A percentile compares a stretch with the other conserved stretches of the same genome.
These are phyloP conservation scores for Ustilago bromivora DNA, from an alignment of 1,284 basidiomycete genomes.

Conservation along the genomic window DNA sequence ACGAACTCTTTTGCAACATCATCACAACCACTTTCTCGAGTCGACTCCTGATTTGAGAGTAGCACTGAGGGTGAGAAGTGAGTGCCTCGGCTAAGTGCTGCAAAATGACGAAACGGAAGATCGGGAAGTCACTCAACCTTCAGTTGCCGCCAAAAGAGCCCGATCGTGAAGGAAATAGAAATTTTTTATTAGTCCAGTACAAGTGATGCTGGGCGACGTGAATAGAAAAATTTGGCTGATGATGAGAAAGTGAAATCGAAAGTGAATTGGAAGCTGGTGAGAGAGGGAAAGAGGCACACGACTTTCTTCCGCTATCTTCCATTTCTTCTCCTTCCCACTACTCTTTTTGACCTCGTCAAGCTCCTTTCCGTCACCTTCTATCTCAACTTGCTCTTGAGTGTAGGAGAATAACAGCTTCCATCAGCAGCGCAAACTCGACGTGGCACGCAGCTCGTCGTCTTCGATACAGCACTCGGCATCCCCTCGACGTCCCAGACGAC, in stretches of 20 bases:
- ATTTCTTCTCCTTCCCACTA: not conserved
- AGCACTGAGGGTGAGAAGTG: not conserved
- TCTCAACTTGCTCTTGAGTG: not conserved
- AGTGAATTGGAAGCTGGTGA: not conserved
- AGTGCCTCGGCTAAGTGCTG: not conserved
- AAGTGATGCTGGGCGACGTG: not conserved
- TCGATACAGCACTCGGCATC: not conserved
- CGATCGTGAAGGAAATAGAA: slow-evolving; percentile 24
- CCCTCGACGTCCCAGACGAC: not conserved
- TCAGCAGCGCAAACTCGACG: not conserved
- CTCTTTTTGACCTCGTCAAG: not conserved
- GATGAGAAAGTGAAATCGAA: slow-evolving; percentile 3
- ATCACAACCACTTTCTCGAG: too few species aligned
- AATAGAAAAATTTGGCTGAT: slow-evolving; percentile 7
- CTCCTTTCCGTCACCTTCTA: not conserved
- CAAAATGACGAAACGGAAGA: slow-evolving; percentile 20
- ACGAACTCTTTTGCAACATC: not conserved
- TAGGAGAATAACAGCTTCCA: not conserved
- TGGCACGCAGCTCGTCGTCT: not conserved
- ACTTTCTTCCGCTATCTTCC: slow-evolving; percentile 17
- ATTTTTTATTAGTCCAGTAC: slow-evolving; percentile 4
- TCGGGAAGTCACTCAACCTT: not conserved
- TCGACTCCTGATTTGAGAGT: too few species aligned
- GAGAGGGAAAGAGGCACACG: slow-evolving; percentile 16
- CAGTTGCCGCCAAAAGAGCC: not conserved